Evolutionary conservation across 495 filamentous ascomycete genomes (phyloP).

Genomic region (Neurospora sp.): DNA sequence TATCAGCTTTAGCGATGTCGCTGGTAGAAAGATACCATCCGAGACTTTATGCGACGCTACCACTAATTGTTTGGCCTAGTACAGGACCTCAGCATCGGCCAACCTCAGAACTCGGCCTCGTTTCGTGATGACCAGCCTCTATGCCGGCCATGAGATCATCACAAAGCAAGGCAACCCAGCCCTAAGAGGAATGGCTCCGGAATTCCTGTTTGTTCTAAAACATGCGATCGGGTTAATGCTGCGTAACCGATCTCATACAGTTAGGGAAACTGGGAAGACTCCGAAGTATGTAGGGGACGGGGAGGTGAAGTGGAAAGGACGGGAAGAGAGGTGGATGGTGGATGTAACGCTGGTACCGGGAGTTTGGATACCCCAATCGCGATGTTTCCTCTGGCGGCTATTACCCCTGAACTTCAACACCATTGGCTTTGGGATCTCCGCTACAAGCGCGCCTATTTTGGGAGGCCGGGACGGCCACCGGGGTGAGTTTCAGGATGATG

Average conservation of each 20-base stretch:
- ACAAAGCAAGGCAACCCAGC: neutral
- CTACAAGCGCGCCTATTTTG: no score
- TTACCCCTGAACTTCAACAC: no score
- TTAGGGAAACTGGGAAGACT: neutral
- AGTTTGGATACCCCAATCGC: neutral
- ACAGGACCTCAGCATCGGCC: neutral
- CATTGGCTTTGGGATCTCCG: no score
- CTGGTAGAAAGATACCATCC: neutral
- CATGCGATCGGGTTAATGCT: neutral
- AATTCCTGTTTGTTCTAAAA: neutral
- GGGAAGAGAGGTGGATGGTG: neutral
- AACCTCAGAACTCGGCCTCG: neutral
- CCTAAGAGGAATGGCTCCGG: neutral
- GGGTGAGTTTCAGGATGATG: no score
- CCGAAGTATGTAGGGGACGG: no score
- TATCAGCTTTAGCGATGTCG: neutral
- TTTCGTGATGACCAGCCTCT: neutral
- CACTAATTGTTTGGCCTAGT: neutral
- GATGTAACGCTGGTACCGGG: neutral
- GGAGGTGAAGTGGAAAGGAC: neutral
- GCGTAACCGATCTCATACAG: neutral
- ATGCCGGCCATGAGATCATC: neutral
- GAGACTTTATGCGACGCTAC: neutral
- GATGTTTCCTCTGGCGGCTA: no score
- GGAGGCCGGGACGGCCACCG: no score